Evolutionary conservation across 139 green algal species (phyloP).

Genomic region (Coccomyxa sp.): DNA sequence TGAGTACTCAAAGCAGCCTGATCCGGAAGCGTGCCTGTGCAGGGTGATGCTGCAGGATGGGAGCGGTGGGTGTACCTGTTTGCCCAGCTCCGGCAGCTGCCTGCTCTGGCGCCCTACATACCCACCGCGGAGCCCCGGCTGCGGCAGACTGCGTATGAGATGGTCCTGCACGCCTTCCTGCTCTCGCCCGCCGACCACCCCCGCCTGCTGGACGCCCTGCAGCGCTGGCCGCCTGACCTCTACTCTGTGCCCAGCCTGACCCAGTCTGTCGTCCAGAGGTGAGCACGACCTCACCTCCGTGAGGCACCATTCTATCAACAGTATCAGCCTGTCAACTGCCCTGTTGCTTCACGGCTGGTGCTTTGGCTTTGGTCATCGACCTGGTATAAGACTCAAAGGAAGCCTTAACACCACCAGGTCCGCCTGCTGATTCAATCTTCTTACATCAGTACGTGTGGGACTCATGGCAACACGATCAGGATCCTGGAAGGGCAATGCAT

Average conservation of each 20-base stretch:
- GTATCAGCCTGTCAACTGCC: no score
- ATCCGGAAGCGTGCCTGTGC: no score
- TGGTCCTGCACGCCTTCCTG: conserved; percentile 69
- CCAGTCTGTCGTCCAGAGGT: conserved; percentile 20
- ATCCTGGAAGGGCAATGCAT: neutral
- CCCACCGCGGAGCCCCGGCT: conserved; percentile 66
- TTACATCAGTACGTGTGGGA: neutral
- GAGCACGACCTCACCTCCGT: no score
- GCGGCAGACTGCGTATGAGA: conserved; percentile 71
- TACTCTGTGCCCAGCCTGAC: conserved; percentile 30
- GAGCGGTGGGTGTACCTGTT: conserved; percentile 74
- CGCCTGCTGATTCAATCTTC: neutral
- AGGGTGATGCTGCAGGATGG: conserved; percentile 49
- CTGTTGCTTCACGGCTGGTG: no score
- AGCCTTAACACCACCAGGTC: no score
- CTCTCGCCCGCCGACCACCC: conserved; percentile 48
- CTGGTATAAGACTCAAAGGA: no score
- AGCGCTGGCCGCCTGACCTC: conserved; percentile 36
- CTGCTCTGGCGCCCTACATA: conserved; percentile 65
- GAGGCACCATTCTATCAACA: no score
- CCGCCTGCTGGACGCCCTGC: conserved; percentile 52
- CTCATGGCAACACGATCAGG: neutral
- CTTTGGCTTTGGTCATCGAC: no score
- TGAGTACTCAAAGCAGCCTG: no score
- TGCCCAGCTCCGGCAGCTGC: conserved; percentile 67